phyloP scores from a whole-genome alignment of 129 eudicot genomes.

The Escallonia rubra region DNA sequence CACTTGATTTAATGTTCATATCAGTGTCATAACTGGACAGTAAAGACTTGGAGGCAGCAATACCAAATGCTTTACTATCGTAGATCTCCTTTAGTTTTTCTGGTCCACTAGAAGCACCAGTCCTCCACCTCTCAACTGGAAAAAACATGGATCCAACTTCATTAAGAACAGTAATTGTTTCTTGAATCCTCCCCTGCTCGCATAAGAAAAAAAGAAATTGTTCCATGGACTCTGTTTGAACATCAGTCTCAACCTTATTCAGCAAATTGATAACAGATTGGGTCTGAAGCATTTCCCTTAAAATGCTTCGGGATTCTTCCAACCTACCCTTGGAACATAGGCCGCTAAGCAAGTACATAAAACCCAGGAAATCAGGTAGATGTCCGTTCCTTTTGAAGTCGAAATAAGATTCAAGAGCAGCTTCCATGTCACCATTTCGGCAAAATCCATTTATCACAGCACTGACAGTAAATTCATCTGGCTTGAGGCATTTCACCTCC shows the following conservation, averaged over 20 bases:
- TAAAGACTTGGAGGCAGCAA: too few species aligned
- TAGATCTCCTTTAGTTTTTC: neutral
- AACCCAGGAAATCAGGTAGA: constrained; percentile 77
- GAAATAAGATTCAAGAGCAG: constrained; percentile 52
- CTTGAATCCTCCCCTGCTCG: constrained; percentile 64
- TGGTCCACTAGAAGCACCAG: neutral
- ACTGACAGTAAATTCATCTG: constrained; percentile 71
- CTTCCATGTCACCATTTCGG: constrained; percentile 78
- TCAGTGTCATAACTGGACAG: constrained; percentile 17
- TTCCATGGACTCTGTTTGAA: constrained; percentile 46
- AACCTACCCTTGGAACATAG: constrained; percentile 83
- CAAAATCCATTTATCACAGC: constrained; percentile 64
- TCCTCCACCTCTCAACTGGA: constrained; percentile 24
- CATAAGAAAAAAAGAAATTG: constrained; percentile 54
- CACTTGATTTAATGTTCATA: constrained; percentile 9
- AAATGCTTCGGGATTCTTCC: constrained; percentile 84
- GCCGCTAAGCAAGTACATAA: constrained; percentile 64
- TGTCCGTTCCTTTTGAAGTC: constrained; percentile 45
- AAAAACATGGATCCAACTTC: constrained; percentile 53
- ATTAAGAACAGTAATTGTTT: constrained; percentile 57
- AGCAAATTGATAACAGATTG: constrained; percentile 44
- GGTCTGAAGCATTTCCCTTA: constrained; percentile 76
- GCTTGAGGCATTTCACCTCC: constrained; percentile 41
- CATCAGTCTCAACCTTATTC: constrained; percentile 43
- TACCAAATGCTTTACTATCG: too few species aligned